phyloP scores from a whole-genome alignment of 306 rosid species.

The Chamaecrista fasciculata region DNA sequence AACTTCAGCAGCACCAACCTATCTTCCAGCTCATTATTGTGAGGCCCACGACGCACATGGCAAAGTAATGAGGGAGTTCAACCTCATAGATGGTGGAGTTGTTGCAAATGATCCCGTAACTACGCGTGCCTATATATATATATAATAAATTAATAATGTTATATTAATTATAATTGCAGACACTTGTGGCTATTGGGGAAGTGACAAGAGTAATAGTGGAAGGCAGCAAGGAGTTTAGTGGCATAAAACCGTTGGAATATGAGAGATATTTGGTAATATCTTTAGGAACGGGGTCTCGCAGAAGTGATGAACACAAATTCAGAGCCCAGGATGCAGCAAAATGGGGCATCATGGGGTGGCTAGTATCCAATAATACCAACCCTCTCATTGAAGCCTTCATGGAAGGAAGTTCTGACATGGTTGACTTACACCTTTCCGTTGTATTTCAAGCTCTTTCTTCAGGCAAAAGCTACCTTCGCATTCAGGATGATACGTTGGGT shows the following conservation, averaged over 20 bases:
- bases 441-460: constrained; percentile 43
- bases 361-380: constrained; percentile 36
- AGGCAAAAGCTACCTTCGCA: constrained; percentile 45
- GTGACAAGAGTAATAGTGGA: too few relatives aligned
- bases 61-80: constrained; percentile 36
- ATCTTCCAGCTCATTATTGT: constrained; percentile 53
- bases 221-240: too few relatives aligned
- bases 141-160: neutral
- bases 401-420: constrained; percentile 44
- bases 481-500: too few relatives aligned
- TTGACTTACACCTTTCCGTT: constrained; percentile 40
- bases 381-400: constrained; percentile 38
- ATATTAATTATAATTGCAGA: constrained; percentile 21
- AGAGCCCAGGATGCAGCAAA: constrained; percentile 35
- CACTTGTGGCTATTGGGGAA: constrained; percentile 41
- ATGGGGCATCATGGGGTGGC: constrained; percentile 50
- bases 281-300: constrained; percentile 44
- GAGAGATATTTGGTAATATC: constrained; percentile 38
- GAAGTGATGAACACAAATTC: constrained; percentile 33
- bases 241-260: constrained; percentile 33
- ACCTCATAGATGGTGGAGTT: constrained; percentile 70
- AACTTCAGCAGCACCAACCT: constrained; percentile 66
- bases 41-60: constrained; percentile 28
- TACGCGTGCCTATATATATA: too few relatives aligned
- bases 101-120: constrained; percentile 71